phyloP scores from a whole-genome alignment of 1,284 basidiomycete species.

The Boletus mariae region DNA sequence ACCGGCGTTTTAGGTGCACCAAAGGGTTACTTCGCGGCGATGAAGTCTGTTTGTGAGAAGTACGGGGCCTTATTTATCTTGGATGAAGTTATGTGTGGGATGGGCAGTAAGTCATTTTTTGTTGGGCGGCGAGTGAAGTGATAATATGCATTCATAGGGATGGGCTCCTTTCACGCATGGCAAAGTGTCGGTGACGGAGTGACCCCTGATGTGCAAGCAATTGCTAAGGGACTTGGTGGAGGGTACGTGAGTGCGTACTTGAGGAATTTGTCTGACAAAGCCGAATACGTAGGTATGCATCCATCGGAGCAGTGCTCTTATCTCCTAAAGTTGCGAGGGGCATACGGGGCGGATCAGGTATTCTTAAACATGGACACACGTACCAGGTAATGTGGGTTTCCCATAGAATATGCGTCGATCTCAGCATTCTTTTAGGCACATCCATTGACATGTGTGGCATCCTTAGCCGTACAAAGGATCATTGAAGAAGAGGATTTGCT shows the following conservation, averaged over 20 bases:
- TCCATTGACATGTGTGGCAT: constrained; percentile 71
- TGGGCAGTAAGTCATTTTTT: constrained; percentile 60
- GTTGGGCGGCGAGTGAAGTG: not conserved
- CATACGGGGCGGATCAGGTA: constrained; percentile 60
- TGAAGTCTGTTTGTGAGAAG: constrained; percentile 84
- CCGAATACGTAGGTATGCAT: constrained; percentile 55
- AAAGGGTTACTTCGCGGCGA: constrained; percentile 77
- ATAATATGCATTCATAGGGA: constrained; percentile 43
- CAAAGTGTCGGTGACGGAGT: constrained; percentile 74
- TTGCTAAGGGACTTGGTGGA: constrained; percentile 85
- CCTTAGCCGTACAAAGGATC: constrained; percentile 76
- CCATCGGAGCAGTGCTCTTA: constrained; percentile 80
- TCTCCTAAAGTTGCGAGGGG: constrained; percentile 69
- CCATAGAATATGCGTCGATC: constrained; percentile 1
- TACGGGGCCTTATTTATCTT: constrained; percentile 84
- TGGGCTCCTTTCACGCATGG: constrained; percentile 86
- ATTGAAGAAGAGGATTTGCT: constrained; percentile 68
- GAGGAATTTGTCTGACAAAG: constrained; percentile 4
- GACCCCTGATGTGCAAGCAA: constrained; percentile 76
- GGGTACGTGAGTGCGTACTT: constrained; percentile 46
- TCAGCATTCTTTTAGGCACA: constrained; percentile 46
- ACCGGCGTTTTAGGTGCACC: constrained; percentile 73
- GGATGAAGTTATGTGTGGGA: constrained; percentile 85
- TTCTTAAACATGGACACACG: constrained; percentile 83
- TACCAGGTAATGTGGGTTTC: constrained; percentile 55